A percentile compares a stretch with the other conserved stretches of the same genome.
These are phyloP conservation scores for Austroboletus eburneus DNA, from an alignment of 768 basidiomycete species.

Conservation along the genomic window DNA sequence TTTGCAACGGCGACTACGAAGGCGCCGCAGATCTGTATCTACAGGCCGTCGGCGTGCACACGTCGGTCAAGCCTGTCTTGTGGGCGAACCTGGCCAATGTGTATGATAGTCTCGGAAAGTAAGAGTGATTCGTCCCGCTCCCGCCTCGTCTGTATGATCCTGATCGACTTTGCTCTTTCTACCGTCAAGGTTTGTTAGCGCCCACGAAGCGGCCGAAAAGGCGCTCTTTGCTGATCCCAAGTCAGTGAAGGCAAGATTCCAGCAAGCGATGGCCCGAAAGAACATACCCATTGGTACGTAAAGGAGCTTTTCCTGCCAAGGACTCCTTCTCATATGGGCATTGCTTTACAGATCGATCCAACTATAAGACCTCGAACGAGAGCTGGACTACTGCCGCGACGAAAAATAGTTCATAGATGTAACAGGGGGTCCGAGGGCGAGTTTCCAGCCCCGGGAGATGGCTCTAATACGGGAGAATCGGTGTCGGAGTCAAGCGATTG, in stretches of 20 bases:
- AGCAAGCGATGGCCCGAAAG: conserved; percentile 33
- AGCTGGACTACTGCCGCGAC: conserved; percentile 7
- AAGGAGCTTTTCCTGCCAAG: too few relatives aligned
- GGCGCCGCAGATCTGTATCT: too few relatives aligned
- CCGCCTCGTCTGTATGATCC: too few relatives aligned
- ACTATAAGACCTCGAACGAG: conserved; percentile 10
- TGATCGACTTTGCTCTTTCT: too few relatives aligned
- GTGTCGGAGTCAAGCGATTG: conserved; percentile 55
- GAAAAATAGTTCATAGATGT: too few relatives aligned
- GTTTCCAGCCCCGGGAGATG: conserved; percentile 16
- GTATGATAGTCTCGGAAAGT: too few relatives aligned
- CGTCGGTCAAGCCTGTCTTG: too few relatives aligned
- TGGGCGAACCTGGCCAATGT: too few relatives aligned
- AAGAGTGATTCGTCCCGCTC: too few relatives aligned
- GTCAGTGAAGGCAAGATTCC: conserved; percentile 33
- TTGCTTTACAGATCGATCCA: conserved; percentile 15
- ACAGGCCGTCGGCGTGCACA: too few relatives aligned
- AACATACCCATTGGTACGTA: conserved; percentile 24
- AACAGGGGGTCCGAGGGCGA: conserved; percentile 13
- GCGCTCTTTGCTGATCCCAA: conserved; percentile 30
- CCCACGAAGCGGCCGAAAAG: conserved; percentile 25
- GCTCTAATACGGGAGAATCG: conserved; percentile 35
- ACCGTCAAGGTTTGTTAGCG: conserved; percentile 8
- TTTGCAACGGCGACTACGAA: too few relatives aligned
- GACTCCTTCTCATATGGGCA: too few relatives aligned